Conservation (phyloP, 176 grass and related monocot species). For the Cenchrus americanus region DNA sequence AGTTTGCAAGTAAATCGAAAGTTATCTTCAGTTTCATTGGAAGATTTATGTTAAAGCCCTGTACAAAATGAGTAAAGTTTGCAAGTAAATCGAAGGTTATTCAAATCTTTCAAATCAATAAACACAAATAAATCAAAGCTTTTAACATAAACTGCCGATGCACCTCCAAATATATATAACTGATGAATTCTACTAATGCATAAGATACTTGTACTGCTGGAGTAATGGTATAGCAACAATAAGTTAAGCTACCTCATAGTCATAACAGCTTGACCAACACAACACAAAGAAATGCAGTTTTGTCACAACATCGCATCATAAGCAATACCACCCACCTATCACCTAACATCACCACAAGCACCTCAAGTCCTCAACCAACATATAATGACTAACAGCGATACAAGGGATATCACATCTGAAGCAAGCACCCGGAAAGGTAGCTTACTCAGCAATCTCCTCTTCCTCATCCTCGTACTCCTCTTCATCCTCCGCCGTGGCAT, state of each 20-base stretch:
- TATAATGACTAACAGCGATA: slow-evolving; percentile 14
- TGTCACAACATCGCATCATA: slow-evolving; percentile 24
- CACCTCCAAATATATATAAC: neutral
- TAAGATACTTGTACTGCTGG: neutral
- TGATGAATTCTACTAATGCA: neutral
- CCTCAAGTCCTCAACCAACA: slow-evolving; percentile 33
- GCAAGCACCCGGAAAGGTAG: neutral
- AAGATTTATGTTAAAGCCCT: too few relatives aligned
- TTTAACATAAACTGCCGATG: too few relatives aligned
- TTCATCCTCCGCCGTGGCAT: slow-evolving; percentile 60
- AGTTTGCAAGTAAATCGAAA: too few relatives aligned
- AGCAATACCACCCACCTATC: slow-evolving; percentile 19
- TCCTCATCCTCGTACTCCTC: slow-evolving; percentile 68
- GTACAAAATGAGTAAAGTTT: too few relatives aligned
- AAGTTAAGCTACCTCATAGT: slow-evolving; percentile 35
- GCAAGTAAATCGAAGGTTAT: too few relatives aligned
- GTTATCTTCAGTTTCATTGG: too few relatives aligned
- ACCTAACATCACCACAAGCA: slow-evolving; percentile 45
- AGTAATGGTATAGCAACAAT: slow-evolving; percentile 14
- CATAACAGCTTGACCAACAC: slow-evolving; percentile 25
- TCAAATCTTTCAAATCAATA: too few relatives aligned
- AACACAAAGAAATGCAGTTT: slow-evolving; percentile 35
- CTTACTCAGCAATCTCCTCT: slow-evolving; percentile 46
- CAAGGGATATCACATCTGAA: slow-evolving; percentile 33
- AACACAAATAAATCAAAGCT: too few relatives aligned